Conservation (phyloP, 345 rosid species). For the Pistacia integerrima region DNA sequence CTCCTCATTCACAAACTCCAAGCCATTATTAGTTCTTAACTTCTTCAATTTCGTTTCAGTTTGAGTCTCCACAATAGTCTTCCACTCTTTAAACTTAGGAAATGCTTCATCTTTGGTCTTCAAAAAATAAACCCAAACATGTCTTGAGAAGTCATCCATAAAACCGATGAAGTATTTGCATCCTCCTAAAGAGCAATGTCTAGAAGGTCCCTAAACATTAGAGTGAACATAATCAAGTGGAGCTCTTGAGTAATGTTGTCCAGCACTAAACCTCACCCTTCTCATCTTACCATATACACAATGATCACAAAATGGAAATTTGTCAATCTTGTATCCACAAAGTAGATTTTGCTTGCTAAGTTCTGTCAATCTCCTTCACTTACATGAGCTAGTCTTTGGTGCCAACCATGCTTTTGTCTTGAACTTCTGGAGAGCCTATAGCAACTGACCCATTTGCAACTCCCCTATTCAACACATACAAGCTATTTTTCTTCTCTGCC, state of each 20-base stretch:
- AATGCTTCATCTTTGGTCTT: conserved; percentile 1
- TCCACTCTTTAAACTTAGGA: background rate
- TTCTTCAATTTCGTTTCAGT: background rate
- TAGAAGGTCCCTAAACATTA: background rate
- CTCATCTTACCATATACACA: background rate
- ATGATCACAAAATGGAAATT: background rate
- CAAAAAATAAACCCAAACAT: background rate
- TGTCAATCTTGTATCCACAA: background rate
- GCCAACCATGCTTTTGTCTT: background rate
- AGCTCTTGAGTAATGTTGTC: background rate
- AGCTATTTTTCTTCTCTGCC: background rate
- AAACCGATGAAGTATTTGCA: background rate
- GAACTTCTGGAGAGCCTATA: too few relatives aligned
- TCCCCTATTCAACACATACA: background rate
- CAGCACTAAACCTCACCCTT: background rate
- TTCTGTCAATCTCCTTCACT: background rate
- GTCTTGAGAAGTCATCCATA: background rate
- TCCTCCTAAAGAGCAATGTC: too few relatives aligned
- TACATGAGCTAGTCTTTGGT: background rate
- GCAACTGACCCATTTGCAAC: background rate
- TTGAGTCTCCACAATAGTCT: background rate
- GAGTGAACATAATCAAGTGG: background rate
- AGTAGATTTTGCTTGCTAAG: background rate
- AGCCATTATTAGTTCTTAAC: background rate
- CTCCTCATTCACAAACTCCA: background rate